These are phyloP conservation scores for Paramecium primaurelia DNA, from an alignment of 73 alveolate genomes.

Conservation along the genomic window DNA sequence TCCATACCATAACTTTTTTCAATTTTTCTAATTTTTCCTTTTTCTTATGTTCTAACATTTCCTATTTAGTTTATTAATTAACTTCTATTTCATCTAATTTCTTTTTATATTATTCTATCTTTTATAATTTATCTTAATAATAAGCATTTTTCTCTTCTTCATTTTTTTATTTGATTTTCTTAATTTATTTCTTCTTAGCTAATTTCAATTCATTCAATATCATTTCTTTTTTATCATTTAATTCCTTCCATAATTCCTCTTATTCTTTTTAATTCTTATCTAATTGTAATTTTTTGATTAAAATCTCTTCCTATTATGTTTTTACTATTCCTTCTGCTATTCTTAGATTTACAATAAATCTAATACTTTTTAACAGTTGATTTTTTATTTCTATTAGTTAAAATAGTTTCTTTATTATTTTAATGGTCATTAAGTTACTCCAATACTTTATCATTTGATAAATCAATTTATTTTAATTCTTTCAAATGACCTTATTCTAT, in stretches of 20 bases:
- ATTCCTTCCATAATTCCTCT: background rate
- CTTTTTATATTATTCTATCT: background rate
- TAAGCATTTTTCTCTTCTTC: background rate
- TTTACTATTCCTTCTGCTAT: slow-evolving; percentile 5
- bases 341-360: background rate
- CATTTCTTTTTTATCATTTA: background rate
- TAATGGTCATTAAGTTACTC: background rate
- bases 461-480: background rate
- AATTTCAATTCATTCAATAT: background rate
- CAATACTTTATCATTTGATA: background rate
- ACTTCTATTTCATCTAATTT: background rate
- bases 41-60: background rate
- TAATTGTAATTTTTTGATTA: background rate
- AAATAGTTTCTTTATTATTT: background rate
- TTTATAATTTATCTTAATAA: background rate
- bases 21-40: background rate
- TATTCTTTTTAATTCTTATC: background rate
- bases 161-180: background rate
- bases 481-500: background rate
- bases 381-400: background rate
- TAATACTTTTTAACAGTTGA: background rate
- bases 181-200: background rate
- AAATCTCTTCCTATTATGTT: background rate
- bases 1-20: background rate
- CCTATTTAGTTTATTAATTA: background rate